Evolutionary conservation across 1,284 basidiomycete genomes (phyloP), one percentile per base, ranked within the genome.

Genomic region (Mrakiaceae sp.): DNA sequence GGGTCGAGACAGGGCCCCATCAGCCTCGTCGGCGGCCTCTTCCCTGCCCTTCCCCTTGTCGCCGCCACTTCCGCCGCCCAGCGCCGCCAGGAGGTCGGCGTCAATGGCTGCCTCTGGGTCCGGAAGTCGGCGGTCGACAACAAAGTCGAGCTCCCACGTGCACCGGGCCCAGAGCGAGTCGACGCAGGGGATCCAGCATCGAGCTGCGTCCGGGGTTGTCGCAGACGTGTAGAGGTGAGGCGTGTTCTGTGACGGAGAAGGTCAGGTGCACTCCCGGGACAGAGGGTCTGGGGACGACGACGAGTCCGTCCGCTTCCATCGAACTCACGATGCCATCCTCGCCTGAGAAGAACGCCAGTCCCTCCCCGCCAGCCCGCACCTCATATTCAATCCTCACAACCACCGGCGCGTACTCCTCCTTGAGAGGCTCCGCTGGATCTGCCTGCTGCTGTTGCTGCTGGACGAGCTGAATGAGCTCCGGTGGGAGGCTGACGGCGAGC

Each of bases 81-180:
- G 27, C 27, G 27, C 27, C 27, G 27, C 27, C 27, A 58, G 53
- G 16, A 55, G 65, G 40, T 16, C 27, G 39, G 39, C 57, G 16
- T 58, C 57, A 16, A 7, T 8, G n/a, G 16, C 57, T n/a, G 16
- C 43, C 57, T n/a, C 9, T 54, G 5, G 27, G 27, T 79, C 81
- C 27, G 27, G 27, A 27, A 27, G 27, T 27, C 85, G 87, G 66
- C 87, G 84, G 54, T 94, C 94, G 27, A 97, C 94, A 64, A 98
- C 84, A 73, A 97, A 90, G 74, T 98, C 91, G 63, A 98, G 87
- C 73, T 98, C 96, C 96, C 96, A 99, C 3, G 95, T 96, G 72
- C 90, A 97, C 71, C 91, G 86, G 76, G 97, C 95, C 90, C 92
- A 97, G 11, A 95, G 76, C 72, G 85, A 90, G 75, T 99, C 96